Evolutionary conservation across 441 rosid genomes (phyloP).

Genomic region (Sinapis alba): DNA sequence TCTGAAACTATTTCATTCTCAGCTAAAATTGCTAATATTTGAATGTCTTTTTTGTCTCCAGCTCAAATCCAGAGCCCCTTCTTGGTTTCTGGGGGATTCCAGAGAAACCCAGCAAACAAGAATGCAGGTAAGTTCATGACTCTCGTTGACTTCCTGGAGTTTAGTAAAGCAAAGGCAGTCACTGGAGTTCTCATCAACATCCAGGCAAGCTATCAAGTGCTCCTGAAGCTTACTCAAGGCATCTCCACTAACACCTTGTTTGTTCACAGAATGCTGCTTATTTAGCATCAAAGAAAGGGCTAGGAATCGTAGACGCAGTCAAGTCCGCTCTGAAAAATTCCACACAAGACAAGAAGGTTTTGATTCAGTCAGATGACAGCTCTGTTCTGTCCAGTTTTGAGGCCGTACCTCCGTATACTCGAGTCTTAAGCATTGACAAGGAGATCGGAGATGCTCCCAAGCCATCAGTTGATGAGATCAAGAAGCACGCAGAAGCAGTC

Average conservation of each 20-base stretch:
- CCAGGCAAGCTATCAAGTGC: constrained; percentile 46
- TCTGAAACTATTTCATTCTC: not conserved
- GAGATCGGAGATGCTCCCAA: constrained; percentile 61
- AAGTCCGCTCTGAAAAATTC: constrained; percentile 60
- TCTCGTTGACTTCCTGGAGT: constrained; percentile 60
- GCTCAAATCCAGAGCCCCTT: constrained; percentile 80
- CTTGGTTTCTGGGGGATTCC: constrained; percentile 26
- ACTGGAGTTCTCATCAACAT: constrained; percentile 75
- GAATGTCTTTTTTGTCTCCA: constrained; percentile 39
- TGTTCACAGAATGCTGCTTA: constrained; percentile 77
- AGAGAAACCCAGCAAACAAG: constrained; percentile 72
- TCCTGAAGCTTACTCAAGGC: constrained; percentile 14
- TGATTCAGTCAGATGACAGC: constrained; percentile 80
- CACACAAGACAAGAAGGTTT: constrained; percentile 64
- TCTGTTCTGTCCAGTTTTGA: constrained; percentile 66
- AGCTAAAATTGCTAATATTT: not conserved
- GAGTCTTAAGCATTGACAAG: constrained; percentile 57
- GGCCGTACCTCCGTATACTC: constrained; percentile 50
- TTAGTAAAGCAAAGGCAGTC: constrained; percentile 74
- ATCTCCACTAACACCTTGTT: not conserved
- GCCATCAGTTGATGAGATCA: constrained; percentile 57
- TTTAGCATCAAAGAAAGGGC: constrained; percentile 78
- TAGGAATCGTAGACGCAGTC: constrained; percentile 58
- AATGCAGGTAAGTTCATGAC: constrained; percentile 63
- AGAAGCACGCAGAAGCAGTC: constrained; percentile 69